phyloP scores from a whole-genome alignment of 352 stramenopile species.

The Phytophthora europaea region DNA sequence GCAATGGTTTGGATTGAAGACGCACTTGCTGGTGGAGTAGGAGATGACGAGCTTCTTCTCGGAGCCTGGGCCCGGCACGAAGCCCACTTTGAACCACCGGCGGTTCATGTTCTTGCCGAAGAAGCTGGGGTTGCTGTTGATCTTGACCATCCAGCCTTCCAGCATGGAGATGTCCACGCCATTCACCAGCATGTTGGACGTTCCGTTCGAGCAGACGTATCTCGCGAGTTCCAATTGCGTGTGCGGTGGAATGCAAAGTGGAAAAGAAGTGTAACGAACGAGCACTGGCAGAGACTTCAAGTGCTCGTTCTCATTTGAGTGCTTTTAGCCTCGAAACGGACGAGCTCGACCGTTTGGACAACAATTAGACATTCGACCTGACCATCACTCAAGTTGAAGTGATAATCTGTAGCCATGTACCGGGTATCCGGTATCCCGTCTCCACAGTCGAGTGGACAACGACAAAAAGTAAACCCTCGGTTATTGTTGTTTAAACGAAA shows the following conservation, averaged over 20 bases:
- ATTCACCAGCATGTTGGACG: slow-evolving; percentile 55
- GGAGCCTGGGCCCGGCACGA: slow-evolving; percentile 52
- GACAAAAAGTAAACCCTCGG: too few relatives aligned
- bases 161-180: slow-evolving; percentile 86
- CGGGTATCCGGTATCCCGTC: slow-evolving; percentile 6
- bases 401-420: slow-evolving; percentile 23
- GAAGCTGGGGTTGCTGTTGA: slow-evolving; percentile 86
- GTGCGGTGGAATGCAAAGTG: too few relatives aligned
- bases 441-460: too few relatives aligned
- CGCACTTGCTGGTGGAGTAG: slow-evolving; percentile 86
- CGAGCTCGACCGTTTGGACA: neutral
- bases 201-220: too few relatives aligned
- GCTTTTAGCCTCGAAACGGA: too few relatives aligned
- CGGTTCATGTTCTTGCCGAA: slow-evolving; percentile 83
- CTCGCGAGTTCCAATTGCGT: too few relatives aligned
- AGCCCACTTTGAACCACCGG: slow-evolving; percentile 83
- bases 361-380: neutral
- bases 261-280: too few relatives aligned
- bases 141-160: slow-evolving; percentile 89
- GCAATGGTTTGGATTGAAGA: neutral
- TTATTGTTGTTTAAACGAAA: too few relatives aligned
- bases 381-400: slow-evolving; percentile 15
- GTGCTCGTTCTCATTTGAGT: too few relatives aligned
- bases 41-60: slow-evolving; percentile 80
- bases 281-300: too few relatives aligned